These are phyloP conservation scores for Solanum peruvianum DNA, from an alignment of 257 asterid species.

Conservation along the genomic window DNA sequence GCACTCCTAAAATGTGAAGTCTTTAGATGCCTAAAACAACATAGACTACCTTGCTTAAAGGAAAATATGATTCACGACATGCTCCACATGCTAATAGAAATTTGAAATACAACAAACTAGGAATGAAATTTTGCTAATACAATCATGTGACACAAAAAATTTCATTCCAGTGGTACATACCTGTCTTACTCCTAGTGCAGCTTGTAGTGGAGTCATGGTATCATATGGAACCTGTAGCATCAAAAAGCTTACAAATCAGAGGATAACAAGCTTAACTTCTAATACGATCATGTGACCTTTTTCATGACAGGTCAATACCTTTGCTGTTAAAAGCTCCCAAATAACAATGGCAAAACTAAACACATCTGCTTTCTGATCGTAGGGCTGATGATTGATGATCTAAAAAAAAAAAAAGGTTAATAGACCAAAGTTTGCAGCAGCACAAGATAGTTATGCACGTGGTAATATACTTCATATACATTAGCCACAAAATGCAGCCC, in stretches of 20 bases:
- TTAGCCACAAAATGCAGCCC: background rate
- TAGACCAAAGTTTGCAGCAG: background rate
- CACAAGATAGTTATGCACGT: background rate
- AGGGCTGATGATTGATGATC: conserved; percentile 86
- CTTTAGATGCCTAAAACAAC: background rate
- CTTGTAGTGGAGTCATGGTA: conserved; percentile 71
- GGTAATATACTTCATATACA: background rate
- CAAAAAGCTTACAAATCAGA: background rate
- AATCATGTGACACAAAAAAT: no score
- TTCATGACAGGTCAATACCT: conserved; percentile 27
- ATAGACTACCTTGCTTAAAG: background rate
- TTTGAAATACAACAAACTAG: no score
- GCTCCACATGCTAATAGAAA: background rate
- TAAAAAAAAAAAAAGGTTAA: conserved; percentile 7
- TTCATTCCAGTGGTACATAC: conserved; percentile 16
- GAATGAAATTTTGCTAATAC: no score
- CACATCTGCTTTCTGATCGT: conserved; percentile 89
- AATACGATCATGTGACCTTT: background rate
- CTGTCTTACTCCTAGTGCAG: conserved; percentile 88
- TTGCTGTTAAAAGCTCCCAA: conserved; percentile 86
- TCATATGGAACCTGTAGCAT: conserved; percentile 68
- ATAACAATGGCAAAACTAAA: conserved; percentile 88
- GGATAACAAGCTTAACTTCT: background rate
- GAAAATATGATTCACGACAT: background rate
- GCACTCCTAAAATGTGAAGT: background rate